Percentiles rank a stretch among this genome's conserved stretches.
phyloP scores from a whole-genome alignment of 179 eudicot genomes.

The Nepenthes alata region DNA sequence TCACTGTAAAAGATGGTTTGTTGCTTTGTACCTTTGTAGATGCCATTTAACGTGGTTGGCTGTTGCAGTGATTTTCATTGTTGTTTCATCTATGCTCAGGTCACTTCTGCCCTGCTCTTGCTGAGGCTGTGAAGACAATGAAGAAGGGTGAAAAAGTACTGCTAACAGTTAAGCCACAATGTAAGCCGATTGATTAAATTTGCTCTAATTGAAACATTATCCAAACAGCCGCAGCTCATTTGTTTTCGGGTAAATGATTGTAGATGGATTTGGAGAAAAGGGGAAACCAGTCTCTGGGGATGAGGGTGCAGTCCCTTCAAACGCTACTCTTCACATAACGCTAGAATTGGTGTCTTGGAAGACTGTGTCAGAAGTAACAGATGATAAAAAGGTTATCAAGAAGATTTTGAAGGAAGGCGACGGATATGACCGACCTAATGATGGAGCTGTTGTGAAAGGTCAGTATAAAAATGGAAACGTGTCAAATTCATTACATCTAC shows the following conservation, averaged over 20 bases:
- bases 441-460: slow-evolving; percentile 41
- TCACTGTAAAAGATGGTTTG: slow-evolving; percentile 44
- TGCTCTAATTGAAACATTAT: no score
- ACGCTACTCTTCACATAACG: slow-evolving; percentile 29
- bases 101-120: slow-evolving; percentile 26
- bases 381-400: slow-evolving; percentile 46
- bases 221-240: no score
- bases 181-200: slow-evolving; percentile 19
- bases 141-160: slow-evolving; percentile 45
- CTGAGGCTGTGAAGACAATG: slow-evolving; percentile 46
- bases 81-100: slow-evolving; percentile 9
- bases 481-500: no score
- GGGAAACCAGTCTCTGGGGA: slow-evolving; percentile 29
- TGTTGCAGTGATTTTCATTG: not conserved
- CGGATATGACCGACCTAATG: slow-evolving; percentile 44
- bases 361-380: slow-evolving; percentile 38
- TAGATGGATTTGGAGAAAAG: slow-evolving; percentile 60
- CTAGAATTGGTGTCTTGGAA: slow-evolving; percentile 64
- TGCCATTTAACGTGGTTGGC: not conserved
- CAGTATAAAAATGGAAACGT: not conserved
- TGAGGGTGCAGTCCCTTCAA: slow-evolving; percentile 41
- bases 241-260: not conserved
- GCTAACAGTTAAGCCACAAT: slow-evolving; percentile 42
- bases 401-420: slow-evolving; percentile 54
- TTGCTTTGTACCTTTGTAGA: not conserved